Conservation (phyloP, 139 green algal species). For the Chlamydomonas sp. region DNA sequence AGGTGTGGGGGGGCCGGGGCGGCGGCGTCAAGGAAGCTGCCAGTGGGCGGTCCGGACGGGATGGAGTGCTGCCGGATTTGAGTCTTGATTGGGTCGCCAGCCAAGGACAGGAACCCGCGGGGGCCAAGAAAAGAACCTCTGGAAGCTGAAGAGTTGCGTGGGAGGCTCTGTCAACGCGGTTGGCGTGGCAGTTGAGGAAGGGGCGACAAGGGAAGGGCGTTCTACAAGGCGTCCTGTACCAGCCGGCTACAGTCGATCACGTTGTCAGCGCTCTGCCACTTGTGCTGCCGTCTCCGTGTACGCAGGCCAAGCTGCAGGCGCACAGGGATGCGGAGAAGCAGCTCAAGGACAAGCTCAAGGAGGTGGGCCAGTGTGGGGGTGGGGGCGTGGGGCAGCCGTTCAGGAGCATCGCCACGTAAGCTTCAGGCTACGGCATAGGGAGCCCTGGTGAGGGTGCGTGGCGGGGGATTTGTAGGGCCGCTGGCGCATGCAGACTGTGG, state of each 20-base stretch:
- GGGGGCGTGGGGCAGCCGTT: conserved; percentile 35
- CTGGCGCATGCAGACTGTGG: no score
- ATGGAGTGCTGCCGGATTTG: background rate
- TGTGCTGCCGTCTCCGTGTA: background rate
- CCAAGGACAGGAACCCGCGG: background rate
- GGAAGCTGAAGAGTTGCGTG: background rate
- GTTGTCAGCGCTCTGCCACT: background rate
- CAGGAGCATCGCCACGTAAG: conserved; percentile 3
- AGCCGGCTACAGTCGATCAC: background rate
- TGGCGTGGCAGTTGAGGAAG: no score
- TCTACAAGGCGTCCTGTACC: background rate
- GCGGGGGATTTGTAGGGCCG: no score
- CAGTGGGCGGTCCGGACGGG: background rate
- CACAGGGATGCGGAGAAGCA: conserved; percentile 2
- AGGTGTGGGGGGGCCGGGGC: background rate
- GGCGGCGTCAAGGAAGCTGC: no score
- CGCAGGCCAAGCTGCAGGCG: background rate
- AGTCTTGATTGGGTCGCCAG: background rate
- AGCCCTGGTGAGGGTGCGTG: background rate
- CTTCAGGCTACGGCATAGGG: background rate
- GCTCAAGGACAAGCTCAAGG: conserved; percentile 27
- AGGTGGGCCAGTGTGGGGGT: background rate
- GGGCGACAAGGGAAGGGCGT: background rate
- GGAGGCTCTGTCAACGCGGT: no score
- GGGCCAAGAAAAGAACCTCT: background rate